These are phyloP conservation scores for Zygosaccharomyces sapae DNA, from an alignment of 1,139 yeast species.

Conservation along the genomic window DNA sequence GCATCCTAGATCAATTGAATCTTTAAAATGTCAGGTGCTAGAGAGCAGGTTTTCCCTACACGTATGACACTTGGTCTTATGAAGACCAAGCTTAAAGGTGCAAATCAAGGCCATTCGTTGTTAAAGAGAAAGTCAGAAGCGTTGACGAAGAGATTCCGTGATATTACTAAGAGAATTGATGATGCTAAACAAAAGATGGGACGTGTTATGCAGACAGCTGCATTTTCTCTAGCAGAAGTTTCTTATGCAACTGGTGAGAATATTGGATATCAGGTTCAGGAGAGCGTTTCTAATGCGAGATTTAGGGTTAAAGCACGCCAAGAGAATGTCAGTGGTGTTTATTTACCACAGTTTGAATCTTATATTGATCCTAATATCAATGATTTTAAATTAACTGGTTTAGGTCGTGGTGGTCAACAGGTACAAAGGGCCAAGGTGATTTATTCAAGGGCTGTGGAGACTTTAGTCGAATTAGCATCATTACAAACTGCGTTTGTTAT, in stretches of 20 bases:
- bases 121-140: slow-evolving; percentile 96
- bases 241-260: slow-evolving; percentile 96
- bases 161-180: slow-evolving; percentile 88
- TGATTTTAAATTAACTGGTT: slow-evolving; percentile 92
- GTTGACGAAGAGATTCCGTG: slow-evolving; percentile 90
- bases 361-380: slow-evolving; percentile 78
- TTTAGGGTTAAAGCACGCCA: slow-evolving; percentile 88
- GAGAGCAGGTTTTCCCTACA: slow-evolving; percentile 91
- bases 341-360: slow-evolving; percentile 86
- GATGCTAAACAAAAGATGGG: slow-evolving; percentile 97
- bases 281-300: slow-evolving; percentile 84
- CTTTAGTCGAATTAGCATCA: slow-evolving; percentile 91
- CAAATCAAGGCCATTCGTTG: slow-evolving; percentile 91
- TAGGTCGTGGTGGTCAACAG: slow-evolving; percentile 98
- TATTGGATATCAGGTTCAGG: slow-evolving; percentile 92
- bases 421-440: slow-evolving; percentile 91
- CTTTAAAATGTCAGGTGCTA: slow-evolving; percentile 38
- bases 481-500: slow-evolving; percentile 93
- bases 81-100: slow-evolving; percentile 95
- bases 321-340: slow-evolving; percentile 95
- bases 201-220: slow-evolving; percentile 96
- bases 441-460: slow-evolving; percentile 91
- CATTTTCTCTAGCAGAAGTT: slow-evolving; percentile 94
- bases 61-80: slow-evolving; percentile 94
- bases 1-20: not conserved